These are phyloP conservation scores for Annona squamosa DNA, from an alignment of 164 flowering plant genomes.

Conservation along the genomic window DNA sequence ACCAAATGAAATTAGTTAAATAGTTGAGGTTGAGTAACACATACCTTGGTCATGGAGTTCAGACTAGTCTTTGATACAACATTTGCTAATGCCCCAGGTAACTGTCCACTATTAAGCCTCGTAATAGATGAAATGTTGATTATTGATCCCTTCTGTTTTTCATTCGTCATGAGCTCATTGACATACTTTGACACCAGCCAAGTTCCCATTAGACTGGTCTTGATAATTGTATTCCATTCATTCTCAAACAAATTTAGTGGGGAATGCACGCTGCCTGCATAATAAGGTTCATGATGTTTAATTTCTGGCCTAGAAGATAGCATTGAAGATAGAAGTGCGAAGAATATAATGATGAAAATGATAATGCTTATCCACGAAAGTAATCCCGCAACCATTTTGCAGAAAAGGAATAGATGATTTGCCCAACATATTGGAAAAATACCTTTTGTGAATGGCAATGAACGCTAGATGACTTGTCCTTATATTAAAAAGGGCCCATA, in stretches of 20 bases:
- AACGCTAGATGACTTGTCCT: too few species aligned
- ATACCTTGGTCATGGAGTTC: too few species aligned
- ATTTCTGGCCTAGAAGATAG: not conserved
- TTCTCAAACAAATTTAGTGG: conserved; percentile 52
- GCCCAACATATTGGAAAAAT: too few species aligned
- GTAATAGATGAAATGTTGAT: conserved; percentile 68
- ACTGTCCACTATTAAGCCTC: conserved; percentile 50
- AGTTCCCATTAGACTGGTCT: conserved; percentile 57
- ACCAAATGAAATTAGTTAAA: too few species aligned
- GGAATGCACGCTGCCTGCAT: conserved; percentile 38
- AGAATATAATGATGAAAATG: too few species aligned
- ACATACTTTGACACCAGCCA: conserved; percentile 68
- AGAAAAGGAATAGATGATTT: too few species aligned
- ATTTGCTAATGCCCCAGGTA: conserved; percentile 58
- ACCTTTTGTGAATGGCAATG: too few species aligned
- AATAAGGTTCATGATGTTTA: not conserved
- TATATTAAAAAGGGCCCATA: too few species aligned
- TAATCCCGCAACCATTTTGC: too few species aligned
- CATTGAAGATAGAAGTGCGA: not conserved
- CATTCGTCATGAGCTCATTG: conserved; percentile 46
- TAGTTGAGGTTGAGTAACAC: too few species aligned
- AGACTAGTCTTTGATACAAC: conserved; percentile 21
- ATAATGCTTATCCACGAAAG: too few species aligned
- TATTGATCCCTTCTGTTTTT: conserved; percentile 49
- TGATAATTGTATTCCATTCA: conserved; percentile 49